Conservation (phyloP, 106 monocot genomes). For the Allium cepa region DNA sequence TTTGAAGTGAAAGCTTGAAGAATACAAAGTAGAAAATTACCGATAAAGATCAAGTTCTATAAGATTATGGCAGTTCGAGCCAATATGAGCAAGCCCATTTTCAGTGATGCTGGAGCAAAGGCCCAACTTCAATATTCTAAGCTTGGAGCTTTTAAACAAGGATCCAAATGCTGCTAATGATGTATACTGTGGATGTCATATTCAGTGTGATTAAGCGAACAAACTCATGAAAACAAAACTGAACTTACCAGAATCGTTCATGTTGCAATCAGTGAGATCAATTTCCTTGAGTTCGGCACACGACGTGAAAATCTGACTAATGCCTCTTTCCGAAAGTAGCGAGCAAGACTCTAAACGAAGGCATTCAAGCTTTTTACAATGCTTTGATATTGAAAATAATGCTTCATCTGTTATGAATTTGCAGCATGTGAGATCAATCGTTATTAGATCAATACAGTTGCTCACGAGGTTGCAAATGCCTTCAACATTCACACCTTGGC, state of each 20-base stretch:
- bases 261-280: constrained; percentile 80
- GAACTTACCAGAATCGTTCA: constrained; percentile 49
- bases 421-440: constrained; percentile 81
- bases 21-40: constrained; percentile 16
- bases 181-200: no score
- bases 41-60: constrained; percentile 77
- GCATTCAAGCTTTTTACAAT: constrained; percentile 40
- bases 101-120: constrained; percentile 54
- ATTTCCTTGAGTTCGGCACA: constrained; percentile 55
- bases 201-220: no score
- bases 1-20: background rate
- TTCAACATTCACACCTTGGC: constrained; percentile 61
- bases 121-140: constrained; percentile 59
- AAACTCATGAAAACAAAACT: background rate
- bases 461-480: constrained; percentile 47
- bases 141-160: constrained; percentile 52
- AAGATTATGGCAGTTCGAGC: constrained; percentile 59
- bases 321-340: constrained; percentile 61
- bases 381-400: constrained; percentile 37
- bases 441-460: constrained; percentile 31
- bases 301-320: constrained; percentile 30
- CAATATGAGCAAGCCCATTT: constrained; percentile 50
- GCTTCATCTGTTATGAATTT: constrained; percentile 48
- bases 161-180: no score
- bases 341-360: constrained; percentile 67